These are phyloP conservation scores for Abortiporus biennis DNA, from an alignment of 1,284 basidiomycete species.

Conservation along the genomic window DNA sequence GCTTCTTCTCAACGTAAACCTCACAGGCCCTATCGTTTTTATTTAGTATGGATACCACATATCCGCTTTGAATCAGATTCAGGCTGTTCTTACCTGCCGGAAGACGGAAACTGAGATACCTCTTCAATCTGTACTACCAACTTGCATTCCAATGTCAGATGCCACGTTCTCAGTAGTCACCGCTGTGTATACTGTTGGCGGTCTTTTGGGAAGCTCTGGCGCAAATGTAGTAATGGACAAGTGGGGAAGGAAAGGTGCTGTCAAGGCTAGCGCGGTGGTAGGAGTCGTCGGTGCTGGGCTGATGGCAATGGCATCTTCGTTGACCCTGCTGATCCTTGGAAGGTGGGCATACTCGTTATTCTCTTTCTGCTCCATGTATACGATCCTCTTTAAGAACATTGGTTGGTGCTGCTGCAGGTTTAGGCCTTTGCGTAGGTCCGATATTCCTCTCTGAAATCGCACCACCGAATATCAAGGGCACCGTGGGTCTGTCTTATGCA, in stretches of 20 bases:
- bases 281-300: constrained; percentile 55
- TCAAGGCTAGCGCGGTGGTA: constrained; percentile 51
- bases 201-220: constrained; percentile 69
- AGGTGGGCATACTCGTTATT: constrained; percentile 38
- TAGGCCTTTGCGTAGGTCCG: constrained; percentile 84
- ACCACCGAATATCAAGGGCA: constrained; percentile 67
- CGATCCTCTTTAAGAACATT: constrained; percentile 46
- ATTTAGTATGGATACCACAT: constrained; percentile 76
- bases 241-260: constrained; percentile 63
- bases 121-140: constrained; percentile 32
- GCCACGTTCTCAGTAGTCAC: constrained; percentile 77
- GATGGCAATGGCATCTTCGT: constrained; percentile 60
- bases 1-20: background rate
- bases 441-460: constrained; percentile 83
- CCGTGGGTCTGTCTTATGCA: constrained; percentile 43
- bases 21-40: constrained; percentile 1
- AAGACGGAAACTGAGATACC: constrained; percentile 7
- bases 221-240: constrained; percentile 69
- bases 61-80: constrained; percentile 84
- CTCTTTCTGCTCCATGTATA: too few species aligned
- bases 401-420: constrained; percentile 75
- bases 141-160: constrained; percentile 76
- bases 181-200: constrained; percentile 84
- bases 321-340: constrained; percentile 56
- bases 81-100: constrained; percentile 69